Evolutionary conservation across 345 rosid species (phyloP), one percentile per base, ranked within the genome.

Genomic region (Populus alba): DNA sequence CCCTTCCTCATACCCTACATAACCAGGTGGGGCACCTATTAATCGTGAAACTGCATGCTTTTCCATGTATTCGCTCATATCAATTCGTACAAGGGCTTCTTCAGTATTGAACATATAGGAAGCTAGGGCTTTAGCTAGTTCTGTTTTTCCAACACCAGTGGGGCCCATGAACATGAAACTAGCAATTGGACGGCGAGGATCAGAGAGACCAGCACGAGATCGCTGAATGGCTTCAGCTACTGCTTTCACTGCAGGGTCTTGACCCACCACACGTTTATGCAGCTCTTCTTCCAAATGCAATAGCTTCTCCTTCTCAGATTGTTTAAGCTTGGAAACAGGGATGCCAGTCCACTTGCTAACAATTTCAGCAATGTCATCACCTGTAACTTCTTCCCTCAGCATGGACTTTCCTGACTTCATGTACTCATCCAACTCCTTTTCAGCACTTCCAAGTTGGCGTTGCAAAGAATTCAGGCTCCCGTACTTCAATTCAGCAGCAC

Each of bases 81-180:
- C 98, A 35, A 97, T 94, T 68, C 98, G 84, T 17, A 97, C 99
- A 45, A 92, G 84, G 15, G 98, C 96, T 84, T 97, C 99, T 87
- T 97, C 98, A 0, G 99, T 92, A 84, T 92, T 94, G 91, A 97
- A 94, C 83, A 97, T 8, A 77, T 92, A 92, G 22, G 99, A 91
- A 13, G 99, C 98, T 31, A 97, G 89, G 71, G 97, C 91, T 87
- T 94, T 94, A 13, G 99, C 99, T 70, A 97, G 78, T 81, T 97
- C 98, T 10, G 99, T 97, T 85, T 97, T 97, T 22, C 99, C 98
- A 62, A 97, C 98, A 81, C 99, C 98, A 20, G 99, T 94, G 37
- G 99, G 98, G 43, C 99, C 99, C 99, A 97, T 97, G 80, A 97
- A 92, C 99, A 97, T 97, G 85, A 97, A 97, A 78, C 98, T 91